Evolutionary conservation across 495 filamentous ascomycete species (phyloP), one percentile per base, ranked within the genome.

Genomic region (Hypoxylon cercidicola): DNA sequence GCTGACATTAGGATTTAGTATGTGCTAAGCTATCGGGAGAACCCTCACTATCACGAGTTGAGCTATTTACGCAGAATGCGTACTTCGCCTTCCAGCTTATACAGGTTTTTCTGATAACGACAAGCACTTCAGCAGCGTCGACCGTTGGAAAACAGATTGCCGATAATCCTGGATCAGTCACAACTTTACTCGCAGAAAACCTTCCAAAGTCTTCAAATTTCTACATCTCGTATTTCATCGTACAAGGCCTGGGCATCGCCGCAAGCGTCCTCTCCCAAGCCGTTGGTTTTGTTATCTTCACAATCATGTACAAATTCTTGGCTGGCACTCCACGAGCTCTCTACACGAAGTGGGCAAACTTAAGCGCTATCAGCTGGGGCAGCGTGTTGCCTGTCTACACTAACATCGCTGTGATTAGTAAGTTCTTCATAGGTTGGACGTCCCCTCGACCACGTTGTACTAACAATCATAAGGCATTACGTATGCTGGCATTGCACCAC

Each of bases 51-150:
- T 89, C 93, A 6, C 84, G 86, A 11, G 85, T 98, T 28, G 95
- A 99, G 77, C 80, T 97, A 34, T 90, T 88, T 44, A 90, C 89
- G 1, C 95, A 99, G 72, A 96, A 96, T 71, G 90, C 84, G 47
- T 99, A 96, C 81, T 99, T 98, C 71, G 85, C 83, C 15, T 99
- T 98, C 85, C 93, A 97, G 75, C 90, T 99, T 40, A 82, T 99
- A 25, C 94, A 99, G 75, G 91, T 97, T 15, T 99, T 98, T 82
- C 79, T 99, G 49, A 86, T 99, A 25, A 83, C 92, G 1, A 98
- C 95, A 2, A 40, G 97, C 23, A 79, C 89, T 15, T 91, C 90
- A 0, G 87, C 90, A 3, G 92, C 93, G 12, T 82, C 92, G 0
- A 84, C 90, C 2, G 78, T 84, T 30, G 86, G 85, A 45, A 64